phyloP scores from a whole-genome alignment of 129 eudicot genomes.

The Pulicaria dysenterica region DNA sequence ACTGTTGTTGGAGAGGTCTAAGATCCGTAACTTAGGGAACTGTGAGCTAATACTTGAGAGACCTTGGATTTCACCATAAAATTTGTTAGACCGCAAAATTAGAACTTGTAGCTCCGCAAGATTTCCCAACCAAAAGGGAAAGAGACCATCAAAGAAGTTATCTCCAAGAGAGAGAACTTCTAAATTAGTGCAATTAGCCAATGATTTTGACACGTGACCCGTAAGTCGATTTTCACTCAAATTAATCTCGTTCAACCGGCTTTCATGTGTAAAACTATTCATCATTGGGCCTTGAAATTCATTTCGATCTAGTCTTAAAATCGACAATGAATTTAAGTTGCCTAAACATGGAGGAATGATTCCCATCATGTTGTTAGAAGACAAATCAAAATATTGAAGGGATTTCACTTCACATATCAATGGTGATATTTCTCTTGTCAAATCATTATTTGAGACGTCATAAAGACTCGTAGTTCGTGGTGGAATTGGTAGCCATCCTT shows the following conservation, averaged over 20 bases:
- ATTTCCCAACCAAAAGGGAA: conserved; percentile 13
- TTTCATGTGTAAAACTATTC: not conserved
- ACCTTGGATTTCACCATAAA: conserved; percentile 6
- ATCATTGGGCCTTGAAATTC: conserved; percentile 9
- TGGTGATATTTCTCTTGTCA: no score
- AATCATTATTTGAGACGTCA: no score
- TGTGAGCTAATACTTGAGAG: not conserved
- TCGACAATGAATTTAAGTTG: not conserved
- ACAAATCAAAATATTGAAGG: no score
- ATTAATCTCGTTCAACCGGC: conserved; percentile 1
- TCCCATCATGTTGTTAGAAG: no score
- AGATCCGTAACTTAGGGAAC: conserved; percentile 22
- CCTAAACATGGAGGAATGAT: no score
- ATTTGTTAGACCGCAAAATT: conserved; percentile 8
- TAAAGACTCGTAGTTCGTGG: not conserved
- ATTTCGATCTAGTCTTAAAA: not conserved
- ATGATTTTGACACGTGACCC: conserved; percentile 1
- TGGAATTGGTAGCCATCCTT: not conserved
- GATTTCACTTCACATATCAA: no score
- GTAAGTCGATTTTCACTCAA: conserved; percentile 3
- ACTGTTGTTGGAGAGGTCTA: conserved; percentile 32
- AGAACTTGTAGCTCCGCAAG: conserved; percentile 17
- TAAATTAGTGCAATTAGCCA: not conserved
- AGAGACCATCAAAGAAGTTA: not conserved
- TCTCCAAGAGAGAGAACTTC: conserved; percentile 11